phyloP scores from a whole-genome alignment of 1,284 basidiomycete species.

The Leccinum laetum region DNA sequence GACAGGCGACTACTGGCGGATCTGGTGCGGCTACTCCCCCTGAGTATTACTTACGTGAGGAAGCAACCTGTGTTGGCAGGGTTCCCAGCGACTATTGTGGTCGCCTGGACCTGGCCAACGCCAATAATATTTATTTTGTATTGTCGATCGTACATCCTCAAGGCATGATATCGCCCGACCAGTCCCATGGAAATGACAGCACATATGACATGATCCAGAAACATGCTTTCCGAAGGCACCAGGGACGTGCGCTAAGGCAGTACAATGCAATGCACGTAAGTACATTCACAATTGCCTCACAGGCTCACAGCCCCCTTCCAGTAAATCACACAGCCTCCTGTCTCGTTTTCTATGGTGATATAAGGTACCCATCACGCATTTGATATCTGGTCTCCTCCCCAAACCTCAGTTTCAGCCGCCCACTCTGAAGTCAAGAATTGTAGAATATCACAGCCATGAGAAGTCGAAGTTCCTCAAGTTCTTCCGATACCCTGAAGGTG shows the following conservation, averaged over 20 bases:
- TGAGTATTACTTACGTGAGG: neutral
- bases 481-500: constrained; percentile 3
- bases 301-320: neutral
- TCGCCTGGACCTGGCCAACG: neutral
- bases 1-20: neutral
- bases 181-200: neutral
- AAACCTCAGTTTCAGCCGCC: neutral
- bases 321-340: neutral
- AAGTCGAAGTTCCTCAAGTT: neutral
- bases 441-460: neutral
- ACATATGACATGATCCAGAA: neutral
- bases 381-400: neutral
- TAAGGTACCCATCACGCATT: neutral
- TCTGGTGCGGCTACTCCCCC: neutral
- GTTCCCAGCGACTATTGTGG: neutral
- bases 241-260: neutral
- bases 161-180: neutral
- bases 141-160: neutral
- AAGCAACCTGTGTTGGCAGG: neutral
- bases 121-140: neutral
- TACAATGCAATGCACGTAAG: neutral
- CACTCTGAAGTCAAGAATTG: no score
- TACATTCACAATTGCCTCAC: no score
- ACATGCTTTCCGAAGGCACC: neutral
- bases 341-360: neutral